A percentile compares a stretch with the other conserved stretches of the same genome.
Evolutionary conservation across 805 yeast genomes (phyloP).

Genomic region (Candida alai): DNA sequence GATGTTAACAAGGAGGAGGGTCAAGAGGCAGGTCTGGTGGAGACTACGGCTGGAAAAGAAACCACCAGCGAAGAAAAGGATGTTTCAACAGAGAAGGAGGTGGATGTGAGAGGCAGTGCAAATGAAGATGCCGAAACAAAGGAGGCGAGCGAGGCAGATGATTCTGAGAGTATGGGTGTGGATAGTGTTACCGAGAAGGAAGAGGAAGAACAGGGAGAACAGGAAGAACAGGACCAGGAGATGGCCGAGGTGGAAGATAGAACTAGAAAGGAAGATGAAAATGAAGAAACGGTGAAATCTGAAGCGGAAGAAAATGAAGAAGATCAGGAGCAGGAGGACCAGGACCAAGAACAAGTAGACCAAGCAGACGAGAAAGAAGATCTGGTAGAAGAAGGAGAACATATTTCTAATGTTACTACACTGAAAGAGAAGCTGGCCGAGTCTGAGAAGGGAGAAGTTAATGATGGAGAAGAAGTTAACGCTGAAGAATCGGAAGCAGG

Average conservation of each 20-base stretch:
- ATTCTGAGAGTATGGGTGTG: no score
- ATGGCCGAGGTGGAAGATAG: conserved; percentile 2
- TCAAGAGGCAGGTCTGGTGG: conserved; percentile 5
- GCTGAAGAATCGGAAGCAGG: conserved; percentile 1
- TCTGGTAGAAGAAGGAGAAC: neutral
- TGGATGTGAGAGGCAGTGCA: neutral
- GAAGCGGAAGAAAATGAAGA: conserved; percentile 8
- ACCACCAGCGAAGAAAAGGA: neutral
- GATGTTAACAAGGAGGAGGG: conserved; percentile 10
- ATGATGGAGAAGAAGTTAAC: neutral
- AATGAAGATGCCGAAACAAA: conserved; percentile 5
- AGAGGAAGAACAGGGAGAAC: conserved; percentile 12
- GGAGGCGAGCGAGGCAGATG: conserved; percentile 2
- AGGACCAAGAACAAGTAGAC: neutral
- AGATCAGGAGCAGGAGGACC: conserved; percentile 3
- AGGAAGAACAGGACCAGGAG: conserved; percentile 9
- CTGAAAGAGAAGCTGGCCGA: conserved; percentile 1
- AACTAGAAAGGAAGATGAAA: conserved; percentile 5
- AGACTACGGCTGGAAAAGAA: conserved; percentile 5
- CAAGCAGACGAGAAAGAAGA: conserved; percentile 2
- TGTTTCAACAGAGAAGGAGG: neutral
- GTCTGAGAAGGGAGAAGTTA: no score
- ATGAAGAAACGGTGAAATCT: conserved; percentile 8
- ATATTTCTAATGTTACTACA: no score
- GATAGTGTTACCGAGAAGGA: conserved; percentile 6